Conservation (phyloP, 2,329 filamentous ascomycete species). For the Ceratocystis destructans region DNA sequence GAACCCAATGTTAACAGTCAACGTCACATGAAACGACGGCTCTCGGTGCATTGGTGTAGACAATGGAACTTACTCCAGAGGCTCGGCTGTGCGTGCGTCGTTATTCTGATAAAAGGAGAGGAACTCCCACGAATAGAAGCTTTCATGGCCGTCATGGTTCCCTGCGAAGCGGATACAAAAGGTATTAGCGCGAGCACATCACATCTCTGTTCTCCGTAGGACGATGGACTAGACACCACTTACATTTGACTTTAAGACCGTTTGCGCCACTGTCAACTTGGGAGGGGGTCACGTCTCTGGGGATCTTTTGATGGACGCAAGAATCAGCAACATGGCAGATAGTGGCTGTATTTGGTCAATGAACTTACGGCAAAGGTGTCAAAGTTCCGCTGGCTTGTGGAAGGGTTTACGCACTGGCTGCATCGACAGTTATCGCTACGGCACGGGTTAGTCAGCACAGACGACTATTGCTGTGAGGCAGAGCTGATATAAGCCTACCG, state of each 20-base stretch:
- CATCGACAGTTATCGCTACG: constrained; percentile 34
- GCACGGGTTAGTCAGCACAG: neutral
- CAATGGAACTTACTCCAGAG: constrained; percentile 24
- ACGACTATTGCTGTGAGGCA: neutral
- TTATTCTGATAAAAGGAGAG: constrained; percentile 35
- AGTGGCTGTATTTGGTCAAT: neutral
- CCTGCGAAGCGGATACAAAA: constrained; percentile 33
- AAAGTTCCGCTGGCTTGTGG: constrained; percentile 32
- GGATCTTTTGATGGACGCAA: neutral
- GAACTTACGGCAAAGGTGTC: constrained; percentile 29
- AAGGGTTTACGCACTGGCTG: constrained; percentile 29
- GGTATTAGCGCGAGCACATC: constrained; percentile 9
- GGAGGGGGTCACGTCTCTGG: neutral
- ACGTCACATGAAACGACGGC: neutral
- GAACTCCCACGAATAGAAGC: constrained; percentile 53
- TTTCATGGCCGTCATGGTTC: constrained; percentile 53
- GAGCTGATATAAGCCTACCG: constrained; percentile 2
- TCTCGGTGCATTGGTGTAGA: neutral
- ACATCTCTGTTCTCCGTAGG: too few relatives aligned
- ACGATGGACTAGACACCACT: constrained; percentile 9
- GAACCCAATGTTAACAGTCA: constrained; percentile 1
- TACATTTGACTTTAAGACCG: constrained; percentile 3
- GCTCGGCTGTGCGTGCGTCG: constrained; percentile 26
- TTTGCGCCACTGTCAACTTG: neutral
- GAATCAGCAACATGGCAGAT: neutral